Evolutionary conservation across 352 stramenopile species (phyloP).

Genomic region (Phytophthora boehmeriae): DNA sequence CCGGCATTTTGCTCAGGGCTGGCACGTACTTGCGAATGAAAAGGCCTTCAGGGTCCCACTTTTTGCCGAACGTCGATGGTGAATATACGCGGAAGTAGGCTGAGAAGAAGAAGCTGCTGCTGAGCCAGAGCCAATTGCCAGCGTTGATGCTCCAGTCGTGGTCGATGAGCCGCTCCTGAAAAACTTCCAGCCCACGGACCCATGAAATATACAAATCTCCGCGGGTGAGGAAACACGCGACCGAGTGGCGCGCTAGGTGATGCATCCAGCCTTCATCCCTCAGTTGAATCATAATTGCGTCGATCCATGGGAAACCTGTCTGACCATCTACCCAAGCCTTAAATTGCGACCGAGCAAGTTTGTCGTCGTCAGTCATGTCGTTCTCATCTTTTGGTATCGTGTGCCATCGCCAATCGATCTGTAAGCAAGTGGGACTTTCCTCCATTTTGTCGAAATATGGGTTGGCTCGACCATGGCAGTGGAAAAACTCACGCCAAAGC

Average conservation of each 20-base stretch:
- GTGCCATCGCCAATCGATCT: slow-evolving; percentile 89
- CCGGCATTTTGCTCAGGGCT: slow-evolving; percentile 89
- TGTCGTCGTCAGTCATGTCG: slow-evolving; percentile 83
- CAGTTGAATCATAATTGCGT: slow-evolving; percentile 97
- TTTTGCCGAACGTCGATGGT: slow-evolving; percentile 94
- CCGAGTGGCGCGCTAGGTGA: slow-evolving; percentile 92
- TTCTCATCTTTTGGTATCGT: slow-evolving; percentile 72
- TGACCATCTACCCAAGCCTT: slow-evolving; percentile 93
- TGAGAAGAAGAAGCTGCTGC: slow-evolving; percentile 95
- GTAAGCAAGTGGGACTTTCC: slow-evolving; percentile 91
- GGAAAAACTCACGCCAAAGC: slow-evolving; percentile 96
- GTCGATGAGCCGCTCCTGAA: slow-evolving; percentile 95
- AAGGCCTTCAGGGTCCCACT: slow-evolving; percentile 93
- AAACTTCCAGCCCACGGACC: slow-evolving; percentile 92
- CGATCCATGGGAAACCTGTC: slow-evolving; percentile 98
- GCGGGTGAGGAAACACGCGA: slow-evolving; percentile 98
- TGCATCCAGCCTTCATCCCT: slow-evolving; percentile 91
- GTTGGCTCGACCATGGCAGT: slow-evolving; percentile 79
- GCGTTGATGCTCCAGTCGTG: slow-evolving; percentile 97
- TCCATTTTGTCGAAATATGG: slow-evolving; percentile 95
- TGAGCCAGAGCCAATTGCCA: slow-evolving; percentile 98
- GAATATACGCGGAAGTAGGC: slow-evolving; percentile 98
- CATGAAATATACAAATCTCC: slow-evolving; percentile 97
- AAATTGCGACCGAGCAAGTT: slow-evolving; percentile 83
- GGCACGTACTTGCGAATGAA: slow-evolving; percentile 95